A percentile compares a stretch with the other conserved stretches of the same genome.
These are phyloP conservation scores for Xylaria sp. DNA, from an alignment of 2,329 filamentous ascomycete species.

Conservation along the genomic window DNA sequence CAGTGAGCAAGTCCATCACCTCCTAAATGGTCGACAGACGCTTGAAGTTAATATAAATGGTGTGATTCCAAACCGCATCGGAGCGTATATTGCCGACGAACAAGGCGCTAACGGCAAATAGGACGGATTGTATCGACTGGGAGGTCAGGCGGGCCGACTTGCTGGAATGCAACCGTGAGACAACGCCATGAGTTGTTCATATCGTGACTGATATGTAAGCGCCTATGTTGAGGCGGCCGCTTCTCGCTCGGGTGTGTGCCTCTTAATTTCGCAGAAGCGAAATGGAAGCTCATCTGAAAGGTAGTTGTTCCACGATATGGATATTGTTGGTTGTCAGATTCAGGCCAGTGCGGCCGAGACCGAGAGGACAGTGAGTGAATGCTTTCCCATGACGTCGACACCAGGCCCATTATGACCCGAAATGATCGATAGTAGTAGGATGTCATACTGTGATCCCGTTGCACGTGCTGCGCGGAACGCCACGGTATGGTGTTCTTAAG, in stretches of 20 bases:
- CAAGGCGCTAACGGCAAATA: slow-evolving; percentile 21
- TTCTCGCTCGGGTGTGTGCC: background rate
- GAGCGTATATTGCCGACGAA: slow-evolving; percentile 31
- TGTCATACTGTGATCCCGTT: background rate
- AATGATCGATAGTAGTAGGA: background rate
- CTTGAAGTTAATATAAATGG: slow-evolving; percentile 31
- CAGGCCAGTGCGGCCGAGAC: background rate
- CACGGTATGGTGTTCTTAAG: slow-evolving; percentile 1
- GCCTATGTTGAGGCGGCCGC: slow-evolving; percentile 1
- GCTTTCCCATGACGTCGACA: background rate
- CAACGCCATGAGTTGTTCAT: background rate
- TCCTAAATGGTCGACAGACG: slow-evolving; percentile 17
- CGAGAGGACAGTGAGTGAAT: background rate
- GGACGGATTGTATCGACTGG: slow-evolving; percentile 9
- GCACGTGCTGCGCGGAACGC: background rate
- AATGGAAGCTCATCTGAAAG: background rate
- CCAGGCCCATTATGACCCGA: background rate
- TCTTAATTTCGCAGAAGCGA: background rate
- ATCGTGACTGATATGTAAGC: slow-evolving; percentile 3
- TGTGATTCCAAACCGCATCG: slow-evolving; percentile 26
- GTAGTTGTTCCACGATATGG: background rate
- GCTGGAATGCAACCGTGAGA: background rate
- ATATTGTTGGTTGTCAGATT: background rate
- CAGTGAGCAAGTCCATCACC: slow-evolving; percentile 22
- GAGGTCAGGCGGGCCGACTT: slow-evolving; percentile 30